Percentiles rank a stretch among this genome's conserved stretches.
Evolutionary conservation across 2,329 filamentous ascomycete genomes (phyloP).

Genomic region (Aaosphaeria pasadenensis): DNA sequence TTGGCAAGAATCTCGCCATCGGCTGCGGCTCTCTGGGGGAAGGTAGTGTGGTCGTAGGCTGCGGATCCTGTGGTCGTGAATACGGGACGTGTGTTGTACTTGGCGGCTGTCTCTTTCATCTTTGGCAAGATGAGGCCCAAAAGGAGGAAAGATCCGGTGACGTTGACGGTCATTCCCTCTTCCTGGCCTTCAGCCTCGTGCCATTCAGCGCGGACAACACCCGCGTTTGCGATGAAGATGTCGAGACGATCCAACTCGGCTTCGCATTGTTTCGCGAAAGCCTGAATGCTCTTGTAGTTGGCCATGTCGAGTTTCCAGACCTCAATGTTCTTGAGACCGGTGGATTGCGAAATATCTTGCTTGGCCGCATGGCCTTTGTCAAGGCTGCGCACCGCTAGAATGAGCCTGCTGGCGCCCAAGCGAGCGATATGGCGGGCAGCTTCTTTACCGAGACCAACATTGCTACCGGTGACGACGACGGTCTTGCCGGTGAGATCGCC

Average conservation of each 20-base stretch:
- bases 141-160: background rate
- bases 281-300: constrained; percentile 35
- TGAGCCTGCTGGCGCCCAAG: constrained; percentile 41
- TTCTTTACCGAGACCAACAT: constrained; percentile 47
- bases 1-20: constrained; percentile 24
- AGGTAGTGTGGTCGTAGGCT: constrained; percentile 24
- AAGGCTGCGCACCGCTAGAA: constrained; percentile 43
- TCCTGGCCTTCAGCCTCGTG: constrained; percentile 3
- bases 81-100: constrained; percentile 20
- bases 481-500: constrained; percentile 32
- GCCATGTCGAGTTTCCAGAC: constrained; percentile 47
- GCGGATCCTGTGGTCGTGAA: constrained; percentile 31
- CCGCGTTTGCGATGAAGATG: constrained; percentile 38
- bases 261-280: constrained; percentile 22
- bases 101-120: constrained; percentile 15
- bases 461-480: constrained; percentile 48
- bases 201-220: constrained; percentile 26
- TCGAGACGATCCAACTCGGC: constrained; percentile 31
- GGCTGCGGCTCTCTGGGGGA: constrained; percentile 17
- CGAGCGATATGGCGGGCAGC: constrained; percentile 42
- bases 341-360: constrained; percentile 1
- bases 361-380: constrained; percentile 46
- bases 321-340: constrained; percentile 34
- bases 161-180: background rate
- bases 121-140: background rate